Evolutionary conservation across 2,329 filamentous ascomycete genomes (phyloP).

Genomic region (Neofusicoccum laricinum): DNA sequence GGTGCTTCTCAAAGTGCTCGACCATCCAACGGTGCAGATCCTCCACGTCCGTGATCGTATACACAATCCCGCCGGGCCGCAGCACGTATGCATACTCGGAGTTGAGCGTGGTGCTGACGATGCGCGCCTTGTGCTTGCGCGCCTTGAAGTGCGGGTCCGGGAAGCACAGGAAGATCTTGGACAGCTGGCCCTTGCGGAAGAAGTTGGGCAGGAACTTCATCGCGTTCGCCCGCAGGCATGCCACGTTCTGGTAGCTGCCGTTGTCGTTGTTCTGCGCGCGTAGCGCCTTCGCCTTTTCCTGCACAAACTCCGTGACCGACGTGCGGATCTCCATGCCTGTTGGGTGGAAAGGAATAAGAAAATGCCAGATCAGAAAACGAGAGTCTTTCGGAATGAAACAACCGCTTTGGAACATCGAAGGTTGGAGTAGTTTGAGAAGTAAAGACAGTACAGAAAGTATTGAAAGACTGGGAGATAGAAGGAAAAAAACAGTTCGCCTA

Average conservation of each 20-base stretch:
- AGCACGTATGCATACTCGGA: constrained; percentile 92
- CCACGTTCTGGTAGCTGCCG: constrained; percentile 74
- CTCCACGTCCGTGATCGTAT: constrained; percentile 97
- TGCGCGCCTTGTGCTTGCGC: constrained; percentile 93
- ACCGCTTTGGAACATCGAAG: not conserved
- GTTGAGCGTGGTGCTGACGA: constrained; percentile 83
- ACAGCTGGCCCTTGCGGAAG: constrained; percentile 76
- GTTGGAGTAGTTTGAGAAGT: too few relatives aligned
- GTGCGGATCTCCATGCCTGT: constrained; percentile 87
- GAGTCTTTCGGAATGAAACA: not conserved
- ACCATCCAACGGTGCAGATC: constrained; percentile 94
- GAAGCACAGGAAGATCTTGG: constrained; percentile 96
- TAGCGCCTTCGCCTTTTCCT: constrained; percentile 80
- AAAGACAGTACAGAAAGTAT: not conserved
- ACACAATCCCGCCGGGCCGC: constrained; percentile 78
- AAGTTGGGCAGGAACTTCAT: constrained; percentile 99
- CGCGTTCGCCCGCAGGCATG: constrained; percentile 85
- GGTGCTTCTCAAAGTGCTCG: constrained; percentile 73
- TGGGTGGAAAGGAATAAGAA: not conserved
- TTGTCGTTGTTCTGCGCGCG: constrained; percentile 60
- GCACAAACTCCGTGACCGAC: constrained; percentile 86
- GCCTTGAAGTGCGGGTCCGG: constrained; percentile 98
- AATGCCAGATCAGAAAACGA: not conserved
- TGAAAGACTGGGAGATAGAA: not conserved
- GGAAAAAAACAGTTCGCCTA: constrained; percentile 39